A percentile compares a stretch with the other conserved stretches of the same genome.
These are phyloP conservation scores for Xerocomus alliaceus DNA, from an alignment of 1,284 basidiomycete genomes.

Conservation along the genomic window DNA sequence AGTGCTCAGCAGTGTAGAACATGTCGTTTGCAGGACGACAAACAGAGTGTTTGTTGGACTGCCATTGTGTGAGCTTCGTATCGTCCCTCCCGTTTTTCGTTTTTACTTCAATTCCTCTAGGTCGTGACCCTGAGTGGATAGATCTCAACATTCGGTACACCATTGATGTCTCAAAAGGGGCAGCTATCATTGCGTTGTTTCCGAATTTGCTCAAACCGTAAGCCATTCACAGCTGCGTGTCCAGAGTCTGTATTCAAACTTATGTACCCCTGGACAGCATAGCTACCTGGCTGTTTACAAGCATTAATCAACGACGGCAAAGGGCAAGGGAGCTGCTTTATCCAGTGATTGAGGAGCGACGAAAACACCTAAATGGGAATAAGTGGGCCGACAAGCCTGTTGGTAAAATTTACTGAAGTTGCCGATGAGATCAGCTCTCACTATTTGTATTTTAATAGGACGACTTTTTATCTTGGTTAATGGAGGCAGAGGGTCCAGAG, in stretches of 20 bases:
- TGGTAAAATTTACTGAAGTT: background rate
- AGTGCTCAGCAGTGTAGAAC: constrained; percentile 19
- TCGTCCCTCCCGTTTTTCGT: too few relatives aligned
- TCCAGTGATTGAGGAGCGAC: constrained; percentile 48
- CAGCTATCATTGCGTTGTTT: constrained; percentile 40
- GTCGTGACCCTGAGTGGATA: constrained; percentile 48
- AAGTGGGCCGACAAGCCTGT: constrained; percentile 5
- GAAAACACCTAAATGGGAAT: constrained; percentile 38
- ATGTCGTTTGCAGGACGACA: constrained; percentile 42
- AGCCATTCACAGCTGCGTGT: constrained; percentile 4
- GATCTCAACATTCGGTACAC: constrained; percentile 45
- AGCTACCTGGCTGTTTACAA: constrained; percentile 11
- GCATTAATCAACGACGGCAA: background rate
- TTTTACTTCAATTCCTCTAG: constrained; percentile 30
- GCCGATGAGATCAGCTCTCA: background rate
- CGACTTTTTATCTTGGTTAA: constrained; percentile 53
- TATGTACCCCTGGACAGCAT: too few relatives aligned
- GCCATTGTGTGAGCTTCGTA: constrained; percentile 43
- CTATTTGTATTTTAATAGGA: constrained; percentile 36
- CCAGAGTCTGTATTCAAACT: too few relatives aligned
- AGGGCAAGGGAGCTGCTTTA: constrained; percentile 35
- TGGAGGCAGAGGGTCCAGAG: constrained; percentile 43
- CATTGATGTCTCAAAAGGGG: constrained; percentile 38
- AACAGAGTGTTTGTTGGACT: constrained; percentile 50
- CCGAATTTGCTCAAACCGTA: constrained; percentile 50